Conservation (phyloP, 371 early-diverging fungal species). For the Mycotypha africana region DNA sequence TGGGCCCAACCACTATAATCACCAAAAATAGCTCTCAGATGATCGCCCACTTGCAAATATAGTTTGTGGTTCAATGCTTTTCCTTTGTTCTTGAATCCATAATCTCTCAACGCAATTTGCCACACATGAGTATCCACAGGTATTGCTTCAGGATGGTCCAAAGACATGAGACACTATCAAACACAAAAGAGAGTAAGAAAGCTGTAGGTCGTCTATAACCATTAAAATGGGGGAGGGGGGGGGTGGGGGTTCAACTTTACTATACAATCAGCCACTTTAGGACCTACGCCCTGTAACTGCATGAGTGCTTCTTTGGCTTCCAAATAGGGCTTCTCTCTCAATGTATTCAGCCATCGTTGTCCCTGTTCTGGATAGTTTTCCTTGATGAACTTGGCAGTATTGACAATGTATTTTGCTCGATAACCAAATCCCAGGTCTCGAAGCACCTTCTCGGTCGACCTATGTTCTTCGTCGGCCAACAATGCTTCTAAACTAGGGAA, state of each 20-base stretch:
- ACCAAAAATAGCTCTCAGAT: conserved; percentile 78
- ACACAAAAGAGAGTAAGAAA: background rate
- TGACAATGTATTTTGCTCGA: conserved; percentile 84
- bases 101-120: conserved; percentile 84
- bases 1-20: conserved; percentile 91
- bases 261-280: conserved; percentile 98
- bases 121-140: conserved; percentile 96
- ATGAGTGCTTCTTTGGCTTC: conserved; percentile 62
- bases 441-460: conserved; percentile 68
- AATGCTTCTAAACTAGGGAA: conserved; percentile 63
- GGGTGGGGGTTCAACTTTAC: conserved; percentile 46
- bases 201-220: too few relatives aligned
- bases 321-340: conserved; percentile 50
- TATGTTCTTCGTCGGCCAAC: conserved; percentile 3
- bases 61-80: conserved; percentile 59
- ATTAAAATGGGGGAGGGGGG: too few relatives aligned
- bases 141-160: conserved; percentile 77
- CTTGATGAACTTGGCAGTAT: conserved; percentile 56
- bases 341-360: conserved; percentile 52
- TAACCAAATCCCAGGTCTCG: conserved; percentile 91
- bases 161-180: conserved; percentile 68
- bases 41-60: conserved; percentile 70
- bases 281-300: conserved; percentile 71
- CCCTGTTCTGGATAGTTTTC: conserved; percentile 39
- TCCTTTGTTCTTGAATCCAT: conserved; percentile 49